A percentile compares a stretch with the other conserved stretches of the same genome.
Evolutionary conservation across 768 basidiomycete genomes (phyloP).

Genomic region (Xerocomellus intermedius): DNA sequence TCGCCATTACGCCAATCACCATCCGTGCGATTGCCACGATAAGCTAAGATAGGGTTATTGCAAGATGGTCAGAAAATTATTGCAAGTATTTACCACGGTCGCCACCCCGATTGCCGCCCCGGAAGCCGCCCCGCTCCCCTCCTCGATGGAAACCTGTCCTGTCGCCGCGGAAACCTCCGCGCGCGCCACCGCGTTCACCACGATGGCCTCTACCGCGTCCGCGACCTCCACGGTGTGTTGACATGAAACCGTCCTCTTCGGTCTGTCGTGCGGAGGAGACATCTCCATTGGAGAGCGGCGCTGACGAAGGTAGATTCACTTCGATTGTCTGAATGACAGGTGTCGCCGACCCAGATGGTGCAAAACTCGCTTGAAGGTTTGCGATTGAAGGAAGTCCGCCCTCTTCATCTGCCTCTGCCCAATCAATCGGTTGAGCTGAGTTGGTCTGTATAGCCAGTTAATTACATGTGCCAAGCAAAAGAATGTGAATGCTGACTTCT

Average conservation of each 20-base stretch:
- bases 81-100: slow-evolving; percentile 20
- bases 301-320: slow-evolving; percentile 28
- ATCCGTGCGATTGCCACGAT: slow-evolving; percentile 24
- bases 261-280: slow-evolving; percentile 20
- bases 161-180: slow-evolving; percentile 44
- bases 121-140: slow-evolving; percentile 34
- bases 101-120: slow-evolving; percentile 35
- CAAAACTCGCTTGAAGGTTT: slow-evolving; percentile 73
- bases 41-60: slow-evolving; percentile 5
- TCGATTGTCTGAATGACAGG: slow-evolving; percentile 43
- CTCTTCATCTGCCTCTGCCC: slow-evolving; percentile 78
- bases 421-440: slow-evolving; percentile 55
- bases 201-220: slow-evolving; percentile 45
- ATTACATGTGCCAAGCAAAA: neutral
- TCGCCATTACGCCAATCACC: slow-evolving; percentile 53
- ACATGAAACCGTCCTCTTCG: slow-evolving; percentile 67
- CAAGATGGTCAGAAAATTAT: neutral
- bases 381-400: slow-evolving; percentile 76
- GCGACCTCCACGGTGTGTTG: slow-evolving; percentile 44
- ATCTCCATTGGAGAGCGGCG: slow-evolving; percentile 20
- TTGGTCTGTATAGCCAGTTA: slow-evolving; percentile 13
- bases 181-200: slow-evolving; percentile 41
- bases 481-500: slow-evolving; percentile 32
- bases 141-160: slow-evolving; percentile 36
- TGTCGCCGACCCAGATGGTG: slow-evolving; percentile 69